These are phyloP conservation scores for Psilocybe mexicana DNA, from an alignment of 1,284 basidiomycete species.

Conservation along the genomic window DNA sequence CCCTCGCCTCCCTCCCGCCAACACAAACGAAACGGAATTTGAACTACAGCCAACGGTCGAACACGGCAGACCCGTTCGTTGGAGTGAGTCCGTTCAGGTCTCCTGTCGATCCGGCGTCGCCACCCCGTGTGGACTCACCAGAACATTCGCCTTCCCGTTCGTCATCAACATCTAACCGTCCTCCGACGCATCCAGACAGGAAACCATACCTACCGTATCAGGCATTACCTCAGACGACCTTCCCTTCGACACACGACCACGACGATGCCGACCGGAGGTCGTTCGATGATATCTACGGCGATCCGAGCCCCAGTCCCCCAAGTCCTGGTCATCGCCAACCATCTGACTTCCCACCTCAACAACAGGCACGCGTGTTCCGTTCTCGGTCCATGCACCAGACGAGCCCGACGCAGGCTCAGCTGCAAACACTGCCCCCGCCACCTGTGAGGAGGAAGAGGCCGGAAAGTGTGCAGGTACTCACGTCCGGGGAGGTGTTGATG, in stretches of 20 bases:
- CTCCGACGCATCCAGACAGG: constrained; percentile 62
- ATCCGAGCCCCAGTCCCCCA: constrained; percentile 24
- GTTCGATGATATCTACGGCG: constrained; percentile 27
- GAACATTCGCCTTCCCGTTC: constrained; percentile 6
- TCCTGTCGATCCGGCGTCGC: constrained; percentile 3
- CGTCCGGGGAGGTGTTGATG: constrained; percentile 15
- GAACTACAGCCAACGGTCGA: background rate
- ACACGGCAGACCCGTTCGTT: background rate
- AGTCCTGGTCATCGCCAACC: constrained; percentile 7
- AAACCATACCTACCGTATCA: constrained; percentile 30
- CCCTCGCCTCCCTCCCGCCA: constrained; percentile 31
- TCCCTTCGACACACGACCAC: background rate
- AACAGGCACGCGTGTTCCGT: constrained; percentile 40
- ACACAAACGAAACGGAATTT: background rate
- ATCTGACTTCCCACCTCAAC: too few relatives aligned
- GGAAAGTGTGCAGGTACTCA: constrained; percentile 59
- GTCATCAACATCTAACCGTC: constrained; percentile 25
- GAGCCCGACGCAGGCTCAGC: constrained; percentile 38
- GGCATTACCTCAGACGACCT: background rate
- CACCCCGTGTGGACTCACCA: background rate
- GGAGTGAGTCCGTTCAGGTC: constrained; percentile 14
- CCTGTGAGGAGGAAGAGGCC: constrained; percentile 54
- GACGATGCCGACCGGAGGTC: constrained; percentile 17
- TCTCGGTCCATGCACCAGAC: constrained; percentile 59
- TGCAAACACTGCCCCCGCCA: constrained; percentile 38